Evolutionary conservation across 306 rosid genomes (phyloP), one percentile per base, ranked within the genome.

Genomic region (Malus asiatica): DNA sequence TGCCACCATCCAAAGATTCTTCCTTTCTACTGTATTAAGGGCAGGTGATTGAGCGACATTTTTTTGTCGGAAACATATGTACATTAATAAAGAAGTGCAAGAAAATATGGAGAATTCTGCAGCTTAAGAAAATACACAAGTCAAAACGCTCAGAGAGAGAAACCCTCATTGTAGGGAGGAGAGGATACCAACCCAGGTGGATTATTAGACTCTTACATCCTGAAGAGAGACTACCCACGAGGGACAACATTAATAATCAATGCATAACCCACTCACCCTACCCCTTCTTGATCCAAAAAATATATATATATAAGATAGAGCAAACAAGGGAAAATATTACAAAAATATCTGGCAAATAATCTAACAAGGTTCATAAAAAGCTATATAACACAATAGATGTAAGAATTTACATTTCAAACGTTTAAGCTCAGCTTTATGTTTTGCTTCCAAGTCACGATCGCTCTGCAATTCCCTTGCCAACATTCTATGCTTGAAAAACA

Each of bases 391-490:
- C 12, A 9, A 42, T 2, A 42, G 45, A 45, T 12, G 25, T 44
- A 18, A 40, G 19, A 30, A 72, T 59, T 63, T 84, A 93, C 98
- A 97, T 86, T 81, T 87, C 55, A 93, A 78, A 63, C 79, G 80
- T 83, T 76, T 81, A 38, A 87, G 82, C 77, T 84, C 79, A 11
- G 91, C 93, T 77, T 91, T 91, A 74, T 85, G 83, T 86, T 88
- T 89, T 27, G 86, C 84, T 86, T 89, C 92, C 76, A 84, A 68
- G 66, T 87, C 98, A 66, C 78, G 77, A 64, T 84, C 87, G 60
- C 61, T 82, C 82, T 76, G 91, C 85, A 88, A 79, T 66, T 91
- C 93, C 70, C 73, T 83, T 70, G 91, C 87, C 76, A 93, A 72
- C 20, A 75, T 68, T 72, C 72, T 91, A 77, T 89, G 96, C 86